These are phyloP conservation scores for Ascosphaera apis DNA, from an alignment of 2,329 filamentous ascomycete genomes.

Conservation along the genomic window DNA sequence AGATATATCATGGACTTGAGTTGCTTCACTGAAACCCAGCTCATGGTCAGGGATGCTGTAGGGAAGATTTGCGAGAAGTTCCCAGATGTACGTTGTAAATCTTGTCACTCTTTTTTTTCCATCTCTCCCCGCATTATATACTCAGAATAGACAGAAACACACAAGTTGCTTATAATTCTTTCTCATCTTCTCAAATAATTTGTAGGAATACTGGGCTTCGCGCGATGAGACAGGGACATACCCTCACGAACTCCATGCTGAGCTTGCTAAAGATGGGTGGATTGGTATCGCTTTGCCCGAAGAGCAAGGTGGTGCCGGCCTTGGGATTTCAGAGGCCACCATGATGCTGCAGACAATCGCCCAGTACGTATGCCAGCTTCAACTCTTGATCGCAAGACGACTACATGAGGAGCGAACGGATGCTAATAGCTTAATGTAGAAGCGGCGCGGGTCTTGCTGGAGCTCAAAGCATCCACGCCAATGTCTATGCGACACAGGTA, in stretches of 20 bases:
- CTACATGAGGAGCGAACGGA: no score
- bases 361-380: constrained; percentile 23
- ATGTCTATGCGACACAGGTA: constrained; percentile 38
- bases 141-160: neutral
- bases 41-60: constrained; percentile 49
- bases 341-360: constrained; percentile 74
- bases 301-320: constrained; percentile 45
- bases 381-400: neutral
- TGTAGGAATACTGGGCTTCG: constrained; percentile 46
- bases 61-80: constrained; percentile 45
- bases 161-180: no score
- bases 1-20: constrained; percentile 43
- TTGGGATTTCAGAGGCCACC: constrained; percentile 58
- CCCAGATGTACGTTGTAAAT: constrained; percentile 28
- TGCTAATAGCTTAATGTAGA: constrained; percentile 8
- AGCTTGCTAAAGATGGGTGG: constrained; percentile 54
- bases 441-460: constrained; percentile 57
- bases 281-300: constrained; percentile 61
- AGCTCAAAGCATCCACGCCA: constrained; percentile 34
- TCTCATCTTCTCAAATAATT: neutral
- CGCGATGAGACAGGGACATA: constrained; percentile 47
- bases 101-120: constrained; percentile 3
- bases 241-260: constrained; percentile 52
- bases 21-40: constrained; percentile 48
- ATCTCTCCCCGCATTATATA: neutral